phyloP scores from a whole-genome alignment of 352 stramenopile species.

The Paralagenidium karlingii region DNA sequence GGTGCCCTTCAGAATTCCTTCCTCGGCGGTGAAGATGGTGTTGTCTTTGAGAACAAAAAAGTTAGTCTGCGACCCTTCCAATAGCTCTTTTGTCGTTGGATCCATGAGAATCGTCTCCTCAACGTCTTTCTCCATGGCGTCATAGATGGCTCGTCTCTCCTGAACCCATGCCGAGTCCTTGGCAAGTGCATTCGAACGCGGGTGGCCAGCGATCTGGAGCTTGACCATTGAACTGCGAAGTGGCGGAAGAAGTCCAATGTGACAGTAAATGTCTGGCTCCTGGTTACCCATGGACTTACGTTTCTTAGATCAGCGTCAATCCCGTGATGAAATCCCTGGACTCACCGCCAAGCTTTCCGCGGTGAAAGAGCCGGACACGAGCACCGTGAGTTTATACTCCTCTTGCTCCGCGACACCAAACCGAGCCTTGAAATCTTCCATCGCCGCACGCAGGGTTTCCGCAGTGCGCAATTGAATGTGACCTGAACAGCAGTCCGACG shows the following conservation, averaged over 20 bases:
- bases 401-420: conserved; percentile 25
- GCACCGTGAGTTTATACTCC: conserved; percentile 78
- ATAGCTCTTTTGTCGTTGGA: conserved; percentile 27
- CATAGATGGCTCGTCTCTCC: conserved; percentile 66
- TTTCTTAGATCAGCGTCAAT: too few relatives aligned
- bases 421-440: conserved; percentile 37
- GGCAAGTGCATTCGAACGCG: conserved; percentile 51
- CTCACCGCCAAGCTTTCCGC: too few relatives aligned
- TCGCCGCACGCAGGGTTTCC: conserved; percentile 50
- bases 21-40: conserved; percentile 43
- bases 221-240: conserved; percentile 51
- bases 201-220: conserved; percentile 46
- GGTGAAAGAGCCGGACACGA: conserved; percentile 23
- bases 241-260: conserved; percentile 54
- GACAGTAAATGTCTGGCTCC: conserved; percentile 41
- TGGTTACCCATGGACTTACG: not conserved
- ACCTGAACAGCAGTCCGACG: conserved; percentile 18
- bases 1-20: conserved; percentile 66
- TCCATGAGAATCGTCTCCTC: conserved; percentile 82
- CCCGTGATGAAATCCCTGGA: too few relatives aligned
- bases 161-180: conserved; percentile 71
- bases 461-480: conserved; percentile 38
- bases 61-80: conserved; percentile 80
- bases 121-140: conserved; percentile 39
- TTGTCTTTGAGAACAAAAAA: conserved; percentile 55